phyloP scores from a whole-genome alignment of 2,329 filamentous ascomycete species.

The Pezicula rhizophila region DNA sequence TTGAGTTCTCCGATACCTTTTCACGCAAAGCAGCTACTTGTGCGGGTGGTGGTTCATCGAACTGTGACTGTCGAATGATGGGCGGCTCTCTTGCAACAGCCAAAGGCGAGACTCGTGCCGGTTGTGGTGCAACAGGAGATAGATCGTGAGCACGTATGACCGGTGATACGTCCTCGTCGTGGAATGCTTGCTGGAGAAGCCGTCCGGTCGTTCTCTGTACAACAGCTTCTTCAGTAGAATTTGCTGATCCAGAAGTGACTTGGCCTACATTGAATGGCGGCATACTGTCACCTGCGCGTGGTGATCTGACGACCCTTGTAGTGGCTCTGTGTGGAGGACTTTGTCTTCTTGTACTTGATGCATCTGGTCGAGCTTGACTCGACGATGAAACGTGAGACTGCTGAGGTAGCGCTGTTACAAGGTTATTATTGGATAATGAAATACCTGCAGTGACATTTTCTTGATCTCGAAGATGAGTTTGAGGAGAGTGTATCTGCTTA shows the following conservation, averaged over 20 bases:
- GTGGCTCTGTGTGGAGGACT: background rate
- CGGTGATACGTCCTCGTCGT: conserved; percentile 44
- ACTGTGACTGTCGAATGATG: conserved; percentile 19
- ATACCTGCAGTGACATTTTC: conserved; percentile 21
- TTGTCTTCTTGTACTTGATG: background rate
- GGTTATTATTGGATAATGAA: conserved; percentile 25
- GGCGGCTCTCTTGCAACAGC: conserved; percentile 35
- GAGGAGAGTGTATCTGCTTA: conserved; percentile 14
- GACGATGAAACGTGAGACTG: conserved; percentile 7
- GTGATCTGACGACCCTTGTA: no score
- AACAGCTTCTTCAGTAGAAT: conserved; percentile 28
- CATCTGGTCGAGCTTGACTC: conserved; percentile 8
- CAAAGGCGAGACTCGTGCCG: conserved; percentile 61
- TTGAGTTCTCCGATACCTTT: conserved; percentile 39
- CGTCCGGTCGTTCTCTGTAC: conserved; percentile 30
- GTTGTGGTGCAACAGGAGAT: conserved; percentile 68
- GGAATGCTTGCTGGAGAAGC: conserved; percentile 33
- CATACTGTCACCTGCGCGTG: no score
- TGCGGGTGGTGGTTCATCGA: conserved; percentile 33
- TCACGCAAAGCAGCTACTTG: conserved; percentile 54
- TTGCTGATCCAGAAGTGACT: conserved; percentile 16
- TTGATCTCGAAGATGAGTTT: conserved; percentile 15
- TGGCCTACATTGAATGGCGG: no score
- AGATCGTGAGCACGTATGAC: conserved; percentile 69
- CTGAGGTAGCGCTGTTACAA: conserved; percentile 14